These are phyloP conservation scores for Phaeotremella skinneri DNA, from an alignment of 768 basidiomycete genomes.

Conservation along the genomic window DNA sequence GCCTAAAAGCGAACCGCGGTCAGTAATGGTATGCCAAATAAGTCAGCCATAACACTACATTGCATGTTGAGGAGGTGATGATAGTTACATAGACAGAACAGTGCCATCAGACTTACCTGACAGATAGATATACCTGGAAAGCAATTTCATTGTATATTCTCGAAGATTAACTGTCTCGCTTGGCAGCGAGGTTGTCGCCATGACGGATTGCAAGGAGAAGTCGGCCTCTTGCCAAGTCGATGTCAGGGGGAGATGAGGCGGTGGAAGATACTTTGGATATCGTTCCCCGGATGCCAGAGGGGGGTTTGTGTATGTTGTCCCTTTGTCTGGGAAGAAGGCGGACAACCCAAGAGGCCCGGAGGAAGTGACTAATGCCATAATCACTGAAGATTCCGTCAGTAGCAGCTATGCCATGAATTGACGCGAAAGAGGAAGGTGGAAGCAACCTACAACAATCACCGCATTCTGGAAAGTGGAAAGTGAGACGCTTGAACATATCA, in stretches of 20 bases:
- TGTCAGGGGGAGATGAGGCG: constrained; percentile 47
- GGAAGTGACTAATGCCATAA: constrained; percentile 44
- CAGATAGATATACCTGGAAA: constrained; percentile 46
- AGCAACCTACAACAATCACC: constrained; percentile 49
- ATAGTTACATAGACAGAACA: too few species aligned
- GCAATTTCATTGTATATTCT: constrained; percentile 40
- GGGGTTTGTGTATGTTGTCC: constrained; percentile 22
- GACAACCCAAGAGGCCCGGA: constrained; percentile 46
- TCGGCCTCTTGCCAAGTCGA: constrained; percentile 49
- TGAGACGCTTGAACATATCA: constrained; percentile 49
- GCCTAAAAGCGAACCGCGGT: constrained; percentile 5
- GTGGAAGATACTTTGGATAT: constrained; percentile 33
- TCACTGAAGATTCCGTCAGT: constrained; percentile 19
- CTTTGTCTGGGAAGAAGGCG: constrained; percentile 45
- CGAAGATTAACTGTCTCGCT: constrained; percentile 33
- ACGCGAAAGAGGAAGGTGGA: background rate
- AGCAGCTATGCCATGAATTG: background rate
- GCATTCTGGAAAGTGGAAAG: constrained; percentile 48
- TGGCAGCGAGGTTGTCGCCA: constrained; percentile 32
- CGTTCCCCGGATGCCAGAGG: constrained; percentile 4
- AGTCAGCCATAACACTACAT: background rate
- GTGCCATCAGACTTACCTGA: constrained; percentile 39
- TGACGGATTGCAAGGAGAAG: constrained; percentile 39
- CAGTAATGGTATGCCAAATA: background rate
- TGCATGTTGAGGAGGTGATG: background rate